phyloP scores from a whole-genome alignment of 345 rosid genomes.

The Acer campestre region DNA sequence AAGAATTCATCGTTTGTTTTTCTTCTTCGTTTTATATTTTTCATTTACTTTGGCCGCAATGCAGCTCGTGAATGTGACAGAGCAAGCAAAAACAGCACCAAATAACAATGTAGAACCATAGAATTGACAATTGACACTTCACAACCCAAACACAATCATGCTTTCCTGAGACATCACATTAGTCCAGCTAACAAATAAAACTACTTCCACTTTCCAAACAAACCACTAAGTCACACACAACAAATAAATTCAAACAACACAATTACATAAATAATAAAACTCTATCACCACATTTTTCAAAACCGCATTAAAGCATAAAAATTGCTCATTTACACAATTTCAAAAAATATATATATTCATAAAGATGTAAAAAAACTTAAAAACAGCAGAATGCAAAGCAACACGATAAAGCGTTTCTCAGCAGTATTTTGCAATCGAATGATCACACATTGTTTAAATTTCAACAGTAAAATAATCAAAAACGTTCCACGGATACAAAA shows the following conservation, averaged over 20 bases:
- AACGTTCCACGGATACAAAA: slow-evolving; percentile 4
- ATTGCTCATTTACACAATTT: not conserved
- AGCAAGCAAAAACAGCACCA: slow-evolving; percentile 8
- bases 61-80: slow-evolving; percentile 21
- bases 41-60: slow-evolving; percentile 23
- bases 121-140: slow-evolving; percentile 2
- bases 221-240: not conserved
- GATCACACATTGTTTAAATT: slow-evolving; percentile 40
- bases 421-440: not conserved
- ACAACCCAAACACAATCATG: not conserved
- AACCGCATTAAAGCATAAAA: slow-evolving; percentile 1
- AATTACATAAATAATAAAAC: not conserved
- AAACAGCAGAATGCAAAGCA: slow-evolving; percentile 14
- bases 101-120: slow-evolving; percentile 10
- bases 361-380: not conserved
- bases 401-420: slow-evolving; percentile 9
- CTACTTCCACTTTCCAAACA: not conserved
- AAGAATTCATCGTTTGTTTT: slow-evolving; percentile 13
- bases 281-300: not conserved
- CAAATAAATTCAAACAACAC: slow-evolving; percentile 11
- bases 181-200: slow-evolving; percentile 9
- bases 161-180: not conserved
- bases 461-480: slow-evolving; percentile 15
- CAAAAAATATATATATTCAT: not conserved
- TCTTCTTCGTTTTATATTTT: not conserved